A percentile compares a stretch with the other conserved stretches of the same genome.
These are phyloP conservation scores for Plasmodium gonderi DNA, from an alignment of 169 alveolate species.

Conservation along the genomic window DNA sequence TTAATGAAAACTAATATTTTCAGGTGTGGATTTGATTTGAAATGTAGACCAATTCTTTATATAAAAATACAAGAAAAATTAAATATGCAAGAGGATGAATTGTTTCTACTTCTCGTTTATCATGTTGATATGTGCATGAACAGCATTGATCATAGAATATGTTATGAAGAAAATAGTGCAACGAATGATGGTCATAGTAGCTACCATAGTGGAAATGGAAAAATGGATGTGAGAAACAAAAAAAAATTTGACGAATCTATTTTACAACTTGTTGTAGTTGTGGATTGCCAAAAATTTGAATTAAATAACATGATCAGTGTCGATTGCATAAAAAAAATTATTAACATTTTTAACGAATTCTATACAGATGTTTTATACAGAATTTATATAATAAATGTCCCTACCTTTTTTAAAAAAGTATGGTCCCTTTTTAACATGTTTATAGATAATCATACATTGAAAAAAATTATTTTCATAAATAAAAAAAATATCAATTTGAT, in stretches of 20 bases:
- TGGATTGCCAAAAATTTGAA: conserved; percentile 57
- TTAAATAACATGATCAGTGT: conserved; percentile 65
- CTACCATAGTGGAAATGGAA: no score
- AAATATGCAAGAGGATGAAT: conserved; percentile 53
- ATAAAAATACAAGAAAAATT: conserved; percentile 57
- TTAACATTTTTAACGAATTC: conserved; percentile 59
- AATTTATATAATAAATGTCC: conserved; percentile 55
- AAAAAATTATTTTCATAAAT: conserved; percentile 64
- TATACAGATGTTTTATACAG: conserved; percentile 57
- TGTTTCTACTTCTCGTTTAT: conserved; percentile 33
- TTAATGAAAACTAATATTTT: conserved; percentile 32
- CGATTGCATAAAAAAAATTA: conserved; percentile 64
- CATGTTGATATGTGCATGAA: conserved; percentile 72
- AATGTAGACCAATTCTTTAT: conserved; percentile 48
- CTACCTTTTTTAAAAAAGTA: conserved; percentile 58
- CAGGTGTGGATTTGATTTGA: conserved; percentile 42
- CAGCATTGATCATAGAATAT: conserved; percentile 25
- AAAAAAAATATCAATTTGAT: conserved; percentile 60
- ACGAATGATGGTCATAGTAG: no score
- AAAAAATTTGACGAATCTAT: conserved; percentile 7
- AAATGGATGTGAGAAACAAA: background rate
- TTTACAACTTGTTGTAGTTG: conserved; percentile 50
- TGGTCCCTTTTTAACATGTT: conserved; percentile 69
- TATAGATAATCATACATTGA: conserved; percentile 68
- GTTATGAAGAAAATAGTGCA: background rate